phyloP scores from a whole-genome alignment of 257 asterid genomes.

The Salvia splendens region DNA sequence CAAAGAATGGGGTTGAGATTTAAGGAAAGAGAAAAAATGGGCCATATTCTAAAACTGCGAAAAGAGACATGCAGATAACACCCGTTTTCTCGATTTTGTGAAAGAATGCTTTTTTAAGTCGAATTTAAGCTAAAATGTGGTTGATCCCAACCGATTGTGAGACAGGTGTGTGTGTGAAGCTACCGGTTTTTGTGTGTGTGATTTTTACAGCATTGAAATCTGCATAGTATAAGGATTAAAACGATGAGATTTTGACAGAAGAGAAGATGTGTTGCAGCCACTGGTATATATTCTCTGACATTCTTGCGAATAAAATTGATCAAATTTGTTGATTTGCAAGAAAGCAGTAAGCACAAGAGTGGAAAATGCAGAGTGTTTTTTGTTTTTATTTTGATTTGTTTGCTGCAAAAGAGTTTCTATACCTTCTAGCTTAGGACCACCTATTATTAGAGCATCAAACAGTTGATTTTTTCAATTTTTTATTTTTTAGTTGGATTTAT shows the following conservation, averaged over 20 bases:
- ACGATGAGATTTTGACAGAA: constrained; percentile 32
- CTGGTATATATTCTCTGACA: constrained; percentile 50
- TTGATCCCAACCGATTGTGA: constrained; percentile 39
- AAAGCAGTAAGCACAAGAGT: not conserved
- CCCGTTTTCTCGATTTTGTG: constrained; percentile 52
- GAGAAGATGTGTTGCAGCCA: constrained; percentile 40
- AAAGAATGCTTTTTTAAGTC: constrained; percentile 38
- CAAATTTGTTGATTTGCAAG: not conserved
- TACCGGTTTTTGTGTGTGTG: constrained; percentile 30
- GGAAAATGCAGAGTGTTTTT: constrained; percentile 20
- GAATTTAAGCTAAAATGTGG: constrained; percentile 30
- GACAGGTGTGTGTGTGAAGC: constrained; percentile 66
- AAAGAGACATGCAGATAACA: constrained; percentile 61
- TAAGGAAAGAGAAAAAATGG: constrained; percentile 29
- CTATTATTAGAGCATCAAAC: not conserved
- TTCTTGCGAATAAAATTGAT: constrained; percentile 20
- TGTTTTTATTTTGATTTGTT: constrained; percentile 17
- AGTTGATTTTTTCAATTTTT: not conserved
- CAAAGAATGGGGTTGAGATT: constrained; percentile 26
- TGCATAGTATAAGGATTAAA: constrained; percentile 28
- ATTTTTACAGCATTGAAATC: constrained; percentile 33
- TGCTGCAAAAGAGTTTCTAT: constrained; percentile 33
- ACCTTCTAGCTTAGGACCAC: constrained; percentile 21
- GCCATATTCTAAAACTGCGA: constrained; percentile 48
- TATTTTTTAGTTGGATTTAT: too few species aligned